Evolutionary conservation across 1,139 yeast genomes (phyloP).

Genomic region (Chernovozyma sophiae-reginae): DNA sequence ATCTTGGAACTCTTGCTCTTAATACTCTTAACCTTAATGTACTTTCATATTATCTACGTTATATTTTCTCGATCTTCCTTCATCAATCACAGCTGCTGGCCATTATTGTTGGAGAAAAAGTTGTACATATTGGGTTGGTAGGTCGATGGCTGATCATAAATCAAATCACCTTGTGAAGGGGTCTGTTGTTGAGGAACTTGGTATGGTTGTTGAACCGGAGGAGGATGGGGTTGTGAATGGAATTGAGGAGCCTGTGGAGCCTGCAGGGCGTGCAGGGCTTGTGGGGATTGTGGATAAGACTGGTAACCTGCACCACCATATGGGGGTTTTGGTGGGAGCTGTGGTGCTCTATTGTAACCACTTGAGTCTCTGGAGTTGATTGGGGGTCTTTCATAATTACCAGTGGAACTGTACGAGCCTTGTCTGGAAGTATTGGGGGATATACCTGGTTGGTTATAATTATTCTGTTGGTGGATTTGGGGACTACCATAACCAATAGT

Average conservation of each 20-base stretch:
- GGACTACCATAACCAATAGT: conserved; percentile 1
- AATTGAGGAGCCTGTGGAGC: background rate
- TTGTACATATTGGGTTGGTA: conserved; percentile 48
- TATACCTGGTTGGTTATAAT: conserved; percentile 1
- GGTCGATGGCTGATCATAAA: conserved; percentile 46
- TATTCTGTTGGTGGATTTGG: background rate
- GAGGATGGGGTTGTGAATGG: conserved; percentile 1
- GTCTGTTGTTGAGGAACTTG: conserved; percentile 10
- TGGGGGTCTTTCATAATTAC: background rate
- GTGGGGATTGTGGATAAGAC: conserved; percentile 8
- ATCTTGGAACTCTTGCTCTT: too few species aligned
- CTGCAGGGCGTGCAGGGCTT: too few species aligned
- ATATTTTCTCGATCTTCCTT: too few species aligned
- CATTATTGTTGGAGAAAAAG: conserved; percentile 25
- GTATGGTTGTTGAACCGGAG: conserved; percentile 4
- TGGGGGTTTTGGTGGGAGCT: conserved; percentile 18
- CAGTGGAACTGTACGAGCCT: conserved; percentile 6
- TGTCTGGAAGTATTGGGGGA: conserved; percentile 10
- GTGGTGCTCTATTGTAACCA: conserved; percentile 12
- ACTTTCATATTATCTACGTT: too few species aligned
- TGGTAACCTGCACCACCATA: background rate
- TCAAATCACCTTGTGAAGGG: conserved; percentile 18
- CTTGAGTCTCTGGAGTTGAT: background rate
- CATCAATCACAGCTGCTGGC: background rate
- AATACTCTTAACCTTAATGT: too few species aligned